Evolutionary conservation across 1,139 yeast genomes (phyloP), one percentile per base, ranked within the genome.

Genomic region (Pichia terricola): DNA sequence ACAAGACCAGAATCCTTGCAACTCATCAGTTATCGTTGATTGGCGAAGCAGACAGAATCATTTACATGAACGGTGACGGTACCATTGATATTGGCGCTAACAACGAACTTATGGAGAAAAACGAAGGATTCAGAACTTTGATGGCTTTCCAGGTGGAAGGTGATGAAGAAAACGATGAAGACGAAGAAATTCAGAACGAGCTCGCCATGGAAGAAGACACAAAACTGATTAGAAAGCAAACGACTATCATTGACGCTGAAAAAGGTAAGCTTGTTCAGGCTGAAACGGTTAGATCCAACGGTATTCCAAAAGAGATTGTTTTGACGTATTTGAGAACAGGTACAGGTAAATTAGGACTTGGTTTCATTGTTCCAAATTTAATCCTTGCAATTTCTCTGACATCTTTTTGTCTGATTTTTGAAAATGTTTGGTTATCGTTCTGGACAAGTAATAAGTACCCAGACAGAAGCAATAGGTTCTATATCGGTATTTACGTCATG

Each of bases 1-100:
- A 66, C 9, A 79, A 74, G 55, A 88, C 96, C 0, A 71, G 95
- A 52, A 60, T 88, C 28, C 68, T 88, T 54, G 95, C 95, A 1
- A 88, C 96, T 0, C 96, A 87, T 63, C 95, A 87, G 58, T 66
- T 87, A 48, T 75, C 89, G 3, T 68, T 86, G 51, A 73, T 86
- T 50, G 77, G 76, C 16, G 65, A 72, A 45, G 95, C 95, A 9
- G 84, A 81, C 57, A 70, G 84, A 49, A 72, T 87, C 28, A 66
- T 87, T 16, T 87, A 78, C 54, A 63, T 87, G 59, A 79, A 80
- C 47, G 77, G 79, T 9, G 78, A 78, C 57, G 94, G 91, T 3
- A 60, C 73, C 2, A 63, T 79, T 36, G 76, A 76, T 43, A 66
- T 78, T 35, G 95, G 91, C 25, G 72, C 83, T 0, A 63, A 71